Evolutionary conservation across 768 basidiomycete species (phyloP).

Genomic region (Lactifluus subvellereus): DNA sequence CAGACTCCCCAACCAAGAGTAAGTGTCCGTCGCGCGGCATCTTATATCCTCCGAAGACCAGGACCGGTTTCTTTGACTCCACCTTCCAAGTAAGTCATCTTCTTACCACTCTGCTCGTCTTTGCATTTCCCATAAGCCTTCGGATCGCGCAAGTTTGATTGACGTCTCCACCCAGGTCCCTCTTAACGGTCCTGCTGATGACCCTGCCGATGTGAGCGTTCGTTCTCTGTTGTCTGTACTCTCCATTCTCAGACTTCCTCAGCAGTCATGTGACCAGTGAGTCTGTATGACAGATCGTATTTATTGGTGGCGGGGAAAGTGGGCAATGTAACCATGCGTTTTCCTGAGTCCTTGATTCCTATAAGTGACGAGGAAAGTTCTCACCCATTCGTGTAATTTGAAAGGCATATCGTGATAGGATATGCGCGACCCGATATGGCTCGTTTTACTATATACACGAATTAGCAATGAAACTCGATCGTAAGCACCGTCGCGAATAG

Average conservation of each 20-base stretch:
- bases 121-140: neutral
- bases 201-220: neutral
- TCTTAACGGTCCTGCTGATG: neutral
- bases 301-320: constrained; percentile 24
- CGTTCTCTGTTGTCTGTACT: neutral
- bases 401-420: neutral
- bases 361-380: neutral
- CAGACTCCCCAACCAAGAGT: constrained; percentile 47
- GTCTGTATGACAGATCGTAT: constrained; percentile 27
- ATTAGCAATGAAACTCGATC: too few relatives aligned
- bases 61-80: constrained; percentile 16
- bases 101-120: constrained; percentile 26
- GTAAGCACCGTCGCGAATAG: too few relatives aligned
- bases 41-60: constrained; percentile 53
- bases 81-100: constrained; percentile 3
- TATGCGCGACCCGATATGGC: too few relatives aligned
- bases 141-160: neutral
- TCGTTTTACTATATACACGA: too few relatives aligned
- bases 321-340: neutral
- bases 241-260: neutral
- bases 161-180: neutral
- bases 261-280: neutral
- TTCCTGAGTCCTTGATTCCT: neutral
- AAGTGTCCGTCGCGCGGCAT: constrained; percentile 54
- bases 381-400: neutral